phyloP scores from a whole-genome alignment of 2,329 filamentous ascomycete species.

The Curvularia eragrostidis region DNA sequence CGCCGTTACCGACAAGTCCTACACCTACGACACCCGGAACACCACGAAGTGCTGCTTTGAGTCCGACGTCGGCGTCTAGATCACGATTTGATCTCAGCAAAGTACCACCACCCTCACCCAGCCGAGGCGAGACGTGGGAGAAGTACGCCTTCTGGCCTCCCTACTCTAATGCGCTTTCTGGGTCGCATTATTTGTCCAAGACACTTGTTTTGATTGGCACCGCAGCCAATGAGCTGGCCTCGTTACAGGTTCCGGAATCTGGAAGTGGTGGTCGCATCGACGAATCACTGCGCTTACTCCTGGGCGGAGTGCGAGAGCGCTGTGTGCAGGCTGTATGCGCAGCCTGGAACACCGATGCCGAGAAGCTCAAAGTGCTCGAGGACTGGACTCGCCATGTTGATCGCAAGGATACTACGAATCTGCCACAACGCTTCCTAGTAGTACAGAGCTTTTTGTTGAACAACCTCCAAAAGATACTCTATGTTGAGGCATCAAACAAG shows the following conservation, averaged over 20 bases:
- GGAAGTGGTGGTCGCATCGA: slow-evolving; percentile 57
- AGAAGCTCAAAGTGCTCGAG: slow-evolving; percentile 89
- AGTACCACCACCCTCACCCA: slow-evolving; percentile 74
- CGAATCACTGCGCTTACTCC: slow-evolving; percentile 77
- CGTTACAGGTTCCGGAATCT: slow-evolving; percentile 70
- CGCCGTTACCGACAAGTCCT: slow-evolving; percentile 75
- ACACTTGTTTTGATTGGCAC: slow-evolving; percentile 84
- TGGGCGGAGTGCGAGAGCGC: slow-evolving; percentile 80
- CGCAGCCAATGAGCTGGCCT: slow-evolving; percentile 84
- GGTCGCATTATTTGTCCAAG: slow-evolving; percentile 86
- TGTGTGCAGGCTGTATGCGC: slow-evolving; percentile 85
- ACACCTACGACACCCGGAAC: slow-evolving; percentile 66
- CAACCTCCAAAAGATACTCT: slow-evolving; percentile 94
- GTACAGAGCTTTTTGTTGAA: slow-evolving; percentile 83
- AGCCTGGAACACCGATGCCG: slow-evolving; percentile 91
- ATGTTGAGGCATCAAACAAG: slow-evolving; percentile 84
- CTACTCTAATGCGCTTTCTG: slow-evolving; percentile 87
- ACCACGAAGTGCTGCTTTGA: slow-evolving; percentile 61
- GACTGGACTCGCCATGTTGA: slow-evolving; percentile 89
- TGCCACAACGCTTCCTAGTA: slow-evolving; percentile 84
- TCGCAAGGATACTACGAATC: slow-evolving; percentile 83
- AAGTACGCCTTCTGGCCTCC: slow-evolving; percentile 95
- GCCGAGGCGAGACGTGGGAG: slow-evolving; percentile 87
- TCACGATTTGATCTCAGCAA: slow-evolving; percentile 83
- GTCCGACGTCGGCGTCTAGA: slow-evolving; percentile 69